These are phyloP conservation scores for Ilyonectria mors-panacis DNA, from an alignment of 2,329 filamentous ascomycete genomes.

Conservation along the genomic window DNA sequence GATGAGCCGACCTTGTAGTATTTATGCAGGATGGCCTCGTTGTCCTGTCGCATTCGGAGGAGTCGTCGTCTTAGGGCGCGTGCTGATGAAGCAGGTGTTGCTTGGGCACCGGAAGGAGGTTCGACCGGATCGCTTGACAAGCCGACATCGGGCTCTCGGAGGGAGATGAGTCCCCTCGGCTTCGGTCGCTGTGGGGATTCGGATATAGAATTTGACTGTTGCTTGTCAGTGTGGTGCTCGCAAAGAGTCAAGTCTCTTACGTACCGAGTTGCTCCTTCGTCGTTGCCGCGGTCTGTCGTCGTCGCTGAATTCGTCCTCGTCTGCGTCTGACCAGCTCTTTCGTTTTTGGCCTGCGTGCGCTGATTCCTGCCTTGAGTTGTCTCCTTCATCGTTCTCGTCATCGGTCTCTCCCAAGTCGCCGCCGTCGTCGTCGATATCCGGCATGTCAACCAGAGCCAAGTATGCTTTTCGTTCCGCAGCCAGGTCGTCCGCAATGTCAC, in stretches of 20 bases:
- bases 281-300: slow-evolving; percentile 84
- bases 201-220: slow-evolving; percentile 75
- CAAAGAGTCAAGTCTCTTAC: slow-evolving; percentile 42
- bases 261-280: slow-evolving; percentile 89
- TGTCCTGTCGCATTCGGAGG: slow-evolving; percentile 80
- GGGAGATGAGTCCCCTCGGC: slow-evolving; percentile 72
- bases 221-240: slow-evolving; percentile 35
- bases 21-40: slow-evolving; percentile 81
- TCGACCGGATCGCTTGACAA: slow-evolving; percentile 66
- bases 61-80: slow-evolving; percentile 80
- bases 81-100: slow-evolving; percentile 76
- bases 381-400: slow-evolving; percentile 71
- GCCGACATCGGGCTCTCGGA: slow-evolving; percentile 63
- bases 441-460: slow-evolving; percentile 89
- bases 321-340: slow-evolving; percentile 82
- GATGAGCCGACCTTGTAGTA: slow-evolving; percentile 93
- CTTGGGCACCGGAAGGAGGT: slow-evolving; percentile 71
- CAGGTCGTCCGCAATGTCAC: slow-evolving; percentile 91
- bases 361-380: slow-evolving; percentile 51
- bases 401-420: slow-evolving; percentile 73
- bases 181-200: slow-evolving; percentile 73
- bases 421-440: slow-evolving; percentile 84
- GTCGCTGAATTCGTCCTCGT: slow-evolving; percentile 79
- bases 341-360: slow-evolving; percentile 75
- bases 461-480: slow-evolving; percentile 84